phyloP scores from a whole-genome alignment of 2,329 filamentous ascomycete genomes.

The Helotiales sp. region DNA sequence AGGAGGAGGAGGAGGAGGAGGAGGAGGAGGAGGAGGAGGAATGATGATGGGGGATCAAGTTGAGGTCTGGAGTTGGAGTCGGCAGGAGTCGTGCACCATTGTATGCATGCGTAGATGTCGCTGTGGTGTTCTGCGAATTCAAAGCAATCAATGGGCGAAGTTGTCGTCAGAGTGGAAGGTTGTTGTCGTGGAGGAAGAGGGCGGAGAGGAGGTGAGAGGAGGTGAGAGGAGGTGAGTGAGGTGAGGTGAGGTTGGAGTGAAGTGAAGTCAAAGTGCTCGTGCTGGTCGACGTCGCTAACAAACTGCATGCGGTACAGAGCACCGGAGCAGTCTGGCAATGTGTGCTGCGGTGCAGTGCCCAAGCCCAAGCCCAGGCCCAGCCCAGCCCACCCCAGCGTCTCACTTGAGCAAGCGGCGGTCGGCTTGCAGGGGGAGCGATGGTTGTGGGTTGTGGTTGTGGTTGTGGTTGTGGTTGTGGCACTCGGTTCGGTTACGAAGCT shows the following conservation, averaged over 20 bases:
- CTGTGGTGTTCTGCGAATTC: neutral
- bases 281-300: neutral
- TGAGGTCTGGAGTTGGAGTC: neutral
- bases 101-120: neutral
- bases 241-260: slow-evolving; percentile 1
- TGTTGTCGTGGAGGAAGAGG: neutral
- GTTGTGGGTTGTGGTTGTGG: no score
- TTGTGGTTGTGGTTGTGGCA: neutral
- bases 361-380: neutral
- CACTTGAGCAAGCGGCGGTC: neutral
- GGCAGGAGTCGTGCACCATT: neutral
- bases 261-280: neutral
- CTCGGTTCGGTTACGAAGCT: neutral
- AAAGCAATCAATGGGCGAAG: neutral
- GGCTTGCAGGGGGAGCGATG: neutral
- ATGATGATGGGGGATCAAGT: neutral
- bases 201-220: neutral
- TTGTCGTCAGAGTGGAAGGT: neutral
- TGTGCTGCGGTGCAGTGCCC: neutral
- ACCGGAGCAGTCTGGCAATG: no score
- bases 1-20: neutral
- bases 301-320: neutral
- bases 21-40: neutral
- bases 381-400: slow-evolving; percentile 4
- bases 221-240: neutral